These are phyloP conservation scores for Paratinospora sagittata DNA, from an alignment of 164 flowering plant genomes.

Conservation along the genomic window DNA sequence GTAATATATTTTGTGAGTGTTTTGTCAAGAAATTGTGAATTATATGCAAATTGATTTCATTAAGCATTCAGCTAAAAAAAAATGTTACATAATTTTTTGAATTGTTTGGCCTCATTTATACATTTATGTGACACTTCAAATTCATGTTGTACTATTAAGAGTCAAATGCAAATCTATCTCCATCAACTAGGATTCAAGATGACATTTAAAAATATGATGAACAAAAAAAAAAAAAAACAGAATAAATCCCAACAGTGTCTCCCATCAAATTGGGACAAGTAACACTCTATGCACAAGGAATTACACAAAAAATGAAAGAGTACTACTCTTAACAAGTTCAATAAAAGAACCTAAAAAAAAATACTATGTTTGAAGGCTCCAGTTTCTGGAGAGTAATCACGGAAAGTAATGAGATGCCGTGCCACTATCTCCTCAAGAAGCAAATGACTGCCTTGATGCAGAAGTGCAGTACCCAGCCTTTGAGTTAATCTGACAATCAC, in stretches of 20 bases:
- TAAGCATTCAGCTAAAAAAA: no score
- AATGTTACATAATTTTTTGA: neutral
- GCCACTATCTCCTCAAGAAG: neutral
- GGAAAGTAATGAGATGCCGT: constrained; percentile 9
- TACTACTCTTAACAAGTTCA: neutral
- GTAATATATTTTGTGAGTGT: no score
- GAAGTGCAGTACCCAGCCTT: constrained; percentile 6
- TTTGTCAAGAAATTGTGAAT: neutral
- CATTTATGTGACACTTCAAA: no score
- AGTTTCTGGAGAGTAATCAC: neutral
- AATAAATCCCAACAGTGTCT: neutral
- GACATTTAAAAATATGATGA: neutral
- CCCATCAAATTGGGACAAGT: neutral
- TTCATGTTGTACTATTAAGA: no score
- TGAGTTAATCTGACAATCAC: neutral
- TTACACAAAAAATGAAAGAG: neutral
- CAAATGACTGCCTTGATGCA: neutral
- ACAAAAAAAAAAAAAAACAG: neutral
- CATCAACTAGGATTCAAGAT: neutral
- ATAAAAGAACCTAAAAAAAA: neutral
- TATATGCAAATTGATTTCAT: no score
- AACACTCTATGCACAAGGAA: neutral
- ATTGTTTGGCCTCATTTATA: no score
- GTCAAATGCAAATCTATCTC: neutral
- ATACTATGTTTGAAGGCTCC: neutral